Conservation (phyloP, 2,329 filamentous ascomycete genomes). For the Aspergillus carbonarius region DNA sequence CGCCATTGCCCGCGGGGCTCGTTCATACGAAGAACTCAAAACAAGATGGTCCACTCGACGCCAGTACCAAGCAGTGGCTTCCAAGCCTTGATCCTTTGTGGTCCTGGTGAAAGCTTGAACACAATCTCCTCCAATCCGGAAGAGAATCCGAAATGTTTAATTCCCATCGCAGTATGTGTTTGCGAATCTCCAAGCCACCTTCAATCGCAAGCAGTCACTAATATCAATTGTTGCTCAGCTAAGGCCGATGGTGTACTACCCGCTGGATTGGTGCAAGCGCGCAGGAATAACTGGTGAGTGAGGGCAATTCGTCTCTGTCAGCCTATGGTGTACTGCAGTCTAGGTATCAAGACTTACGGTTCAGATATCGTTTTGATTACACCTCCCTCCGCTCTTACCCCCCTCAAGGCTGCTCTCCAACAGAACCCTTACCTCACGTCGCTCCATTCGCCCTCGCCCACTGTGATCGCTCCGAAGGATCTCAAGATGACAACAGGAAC, state of each 20-base stretch:
- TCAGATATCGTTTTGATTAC: conserved; percentile 49
- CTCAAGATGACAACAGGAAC: conserved; percentile 85
- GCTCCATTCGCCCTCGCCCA: conserved; percentile 42
- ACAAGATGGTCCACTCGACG: conserved; percentile 8
- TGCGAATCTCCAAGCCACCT: conserved; percentile 33
- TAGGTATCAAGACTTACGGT: conserved; percentile 5
- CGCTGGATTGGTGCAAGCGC: conserved; percentile 49
- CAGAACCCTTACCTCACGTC: conserved; percentile 52
- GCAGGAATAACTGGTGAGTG: conserved; percentile 48
- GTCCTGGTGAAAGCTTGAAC: conserved; percentile 48
- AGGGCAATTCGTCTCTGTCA: not conserved
- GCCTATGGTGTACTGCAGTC: not conserved
- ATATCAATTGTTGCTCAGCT: conserved; percentile 1
- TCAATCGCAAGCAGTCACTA: not conserved
- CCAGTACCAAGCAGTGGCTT: conserved; percentile 34
- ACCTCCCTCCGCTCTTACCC: conserved; percentile 42
- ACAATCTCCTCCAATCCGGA: conserved; percentile 50
- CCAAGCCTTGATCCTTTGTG: conserved; percentile 49
- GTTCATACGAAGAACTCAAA: not conserved
- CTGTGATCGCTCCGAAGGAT: conserved; percentile 33
- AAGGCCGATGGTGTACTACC: conserved; percentile 50
- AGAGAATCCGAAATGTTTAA: conserved; percentile 47
- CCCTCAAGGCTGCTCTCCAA: conserved; percentile 46
- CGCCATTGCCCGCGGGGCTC: not conserved
- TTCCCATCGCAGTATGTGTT: conserved; percentile 34